These are phyloP conservation scores for Elaeagnus macrophylla DNA, from an alignment of 306 rosid species.

Conservation along the genomic window DNA sequence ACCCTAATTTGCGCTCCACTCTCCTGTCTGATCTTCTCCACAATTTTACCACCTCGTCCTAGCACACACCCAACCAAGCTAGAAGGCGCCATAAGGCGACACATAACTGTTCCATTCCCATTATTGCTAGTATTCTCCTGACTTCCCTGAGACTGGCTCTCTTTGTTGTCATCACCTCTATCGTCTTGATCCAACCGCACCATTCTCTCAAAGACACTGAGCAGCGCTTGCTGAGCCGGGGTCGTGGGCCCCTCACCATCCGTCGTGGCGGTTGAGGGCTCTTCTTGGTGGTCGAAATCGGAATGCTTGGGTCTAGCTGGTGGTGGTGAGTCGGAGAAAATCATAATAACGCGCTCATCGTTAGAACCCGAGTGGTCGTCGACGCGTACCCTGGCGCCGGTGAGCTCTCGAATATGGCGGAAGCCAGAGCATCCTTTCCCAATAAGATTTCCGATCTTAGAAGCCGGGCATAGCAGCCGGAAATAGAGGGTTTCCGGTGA, in stretches of 20 bases:
- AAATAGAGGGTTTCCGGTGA: constrained; percentile 29
- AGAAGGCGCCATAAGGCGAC: constrained; percentile 53
- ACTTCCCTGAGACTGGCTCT: background rate
- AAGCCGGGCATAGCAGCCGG: constrained; percentile 50
- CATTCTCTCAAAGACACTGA: constrained; percentile 52
- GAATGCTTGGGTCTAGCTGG: constrained; percentile 9
- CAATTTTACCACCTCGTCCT: constrained; percentile 58
- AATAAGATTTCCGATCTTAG: constrained; percentile 27
- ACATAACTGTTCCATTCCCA: constrained; percentile 19
- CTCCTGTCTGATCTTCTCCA: constrained; percentile 65
- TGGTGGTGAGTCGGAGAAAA: constrained; percentile 16
- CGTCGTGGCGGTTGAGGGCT: constrained; percentile 6
- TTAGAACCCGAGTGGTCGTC: constrained; percentile 29
- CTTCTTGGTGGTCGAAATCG: background rate
- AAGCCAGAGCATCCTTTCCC: constrained; percentile 23
- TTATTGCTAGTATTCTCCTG: constrained; percentile 16
- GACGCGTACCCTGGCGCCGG: constrained; percentile 36
- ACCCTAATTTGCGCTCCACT: constrained; percentile 67
- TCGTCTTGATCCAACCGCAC: constrained; percentile 21
- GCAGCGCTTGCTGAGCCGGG: constrained; percentile 43
- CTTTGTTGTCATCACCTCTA: background rate
- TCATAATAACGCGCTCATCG: constrained; percentile 45
- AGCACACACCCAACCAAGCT: constrained; percentile 58
- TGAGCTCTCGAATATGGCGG: constrained; percentile 23
- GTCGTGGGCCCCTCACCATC: constrained; percentile 28